phyloP scores from a whole-genome alignment of 176 grass and related monocot genomes.

The Juncus inflexus region DNA sequence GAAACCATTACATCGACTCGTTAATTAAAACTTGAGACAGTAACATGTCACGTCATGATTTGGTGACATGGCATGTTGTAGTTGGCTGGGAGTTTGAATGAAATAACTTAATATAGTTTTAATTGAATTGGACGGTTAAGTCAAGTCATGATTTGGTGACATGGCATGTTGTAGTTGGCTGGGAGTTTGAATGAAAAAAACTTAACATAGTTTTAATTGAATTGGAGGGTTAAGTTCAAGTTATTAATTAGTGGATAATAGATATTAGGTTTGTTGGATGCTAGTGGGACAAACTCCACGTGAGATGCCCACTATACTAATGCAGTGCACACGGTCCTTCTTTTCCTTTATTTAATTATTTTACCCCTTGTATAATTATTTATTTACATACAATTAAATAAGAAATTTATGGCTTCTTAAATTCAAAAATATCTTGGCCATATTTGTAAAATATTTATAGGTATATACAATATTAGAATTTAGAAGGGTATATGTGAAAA shows the following conservation, averaged over 20 bases:
- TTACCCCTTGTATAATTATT: no score
- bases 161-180: no score
- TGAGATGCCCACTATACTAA: slow-evolving; percentile 4
- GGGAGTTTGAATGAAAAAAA: neutral
- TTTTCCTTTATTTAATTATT: neutral
- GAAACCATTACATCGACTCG: neutral
- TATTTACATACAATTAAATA: no score
- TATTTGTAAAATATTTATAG: no score
- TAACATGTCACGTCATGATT: no score
- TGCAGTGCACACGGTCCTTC: slow-evolving; percentile 6
- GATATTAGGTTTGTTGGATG: neutral
- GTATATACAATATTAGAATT: no score
- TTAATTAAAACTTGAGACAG: no score
- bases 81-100: neutral
- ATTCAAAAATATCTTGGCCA: no score
- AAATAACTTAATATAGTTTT: neutral
- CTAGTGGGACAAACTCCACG: slow-evolving; percentile 13
- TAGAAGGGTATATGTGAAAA: no score
- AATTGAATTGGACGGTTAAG: neutral
- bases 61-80: no score
- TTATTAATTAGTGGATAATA: slow-evolving; percentile 7
- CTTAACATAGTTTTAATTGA: neutral
- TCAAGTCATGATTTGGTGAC: no score
- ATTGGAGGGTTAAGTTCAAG: neutral
- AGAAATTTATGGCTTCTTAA: no score